phyloP scores from a whole-genome alignment of 2,329 filamentous ascomycete species.

The Alternaria hordeiaustralica region DNA sequence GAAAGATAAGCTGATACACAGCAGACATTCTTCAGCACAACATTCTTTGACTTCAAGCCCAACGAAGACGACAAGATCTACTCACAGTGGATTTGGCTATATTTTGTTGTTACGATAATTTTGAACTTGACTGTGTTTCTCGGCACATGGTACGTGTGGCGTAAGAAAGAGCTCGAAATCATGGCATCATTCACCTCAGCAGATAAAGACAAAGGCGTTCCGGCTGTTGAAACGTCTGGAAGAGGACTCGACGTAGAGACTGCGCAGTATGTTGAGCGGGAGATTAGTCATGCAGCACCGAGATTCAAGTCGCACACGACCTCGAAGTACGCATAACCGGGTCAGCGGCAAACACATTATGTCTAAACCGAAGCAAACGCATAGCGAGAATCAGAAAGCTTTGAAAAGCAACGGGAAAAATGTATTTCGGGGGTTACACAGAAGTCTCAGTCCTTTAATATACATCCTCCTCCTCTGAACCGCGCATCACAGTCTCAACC shows the following conservation, averaged over 20 bases:
- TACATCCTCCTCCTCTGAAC: background rate
- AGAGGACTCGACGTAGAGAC: background rate
- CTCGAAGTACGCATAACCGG: too few species aligned
- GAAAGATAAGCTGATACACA: too few species aligned
- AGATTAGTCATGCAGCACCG: background rate
- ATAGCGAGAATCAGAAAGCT: background rate
- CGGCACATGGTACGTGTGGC: slow-evolving; percentile 22
- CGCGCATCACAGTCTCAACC: background rate
- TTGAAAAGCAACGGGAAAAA: too few species aligned
- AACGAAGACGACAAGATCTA: slow-evolving; percentile 9
- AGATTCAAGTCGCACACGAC: too few species aligned
- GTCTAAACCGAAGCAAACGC: background rate
- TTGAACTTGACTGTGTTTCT: slow-evolving; percentile 15
- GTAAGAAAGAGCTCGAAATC: slow-evolving; percentile 21
- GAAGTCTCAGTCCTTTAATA: too few species aligned
- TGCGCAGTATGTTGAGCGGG: background rate
- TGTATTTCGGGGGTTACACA: too few species aligned
- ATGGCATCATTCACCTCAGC: background rate
- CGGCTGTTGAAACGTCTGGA: background rate
- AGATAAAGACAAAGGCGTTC: background rate
- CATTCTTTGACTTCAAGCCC: slow-evolving; percentile 26
- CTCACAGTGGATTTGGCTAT: slow-evolving; percentile 30
- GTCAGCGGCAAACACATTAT: background rate
- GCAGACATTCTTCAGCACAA: slow-evolving; percentile 29
- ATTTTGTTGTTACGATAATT: slow-evolving; percentile 20